Evolutionary conservation across 192 early-diverging fungal genomes (phyloP).

Genomic region (Umbelopsis ramanniana): DNA sequence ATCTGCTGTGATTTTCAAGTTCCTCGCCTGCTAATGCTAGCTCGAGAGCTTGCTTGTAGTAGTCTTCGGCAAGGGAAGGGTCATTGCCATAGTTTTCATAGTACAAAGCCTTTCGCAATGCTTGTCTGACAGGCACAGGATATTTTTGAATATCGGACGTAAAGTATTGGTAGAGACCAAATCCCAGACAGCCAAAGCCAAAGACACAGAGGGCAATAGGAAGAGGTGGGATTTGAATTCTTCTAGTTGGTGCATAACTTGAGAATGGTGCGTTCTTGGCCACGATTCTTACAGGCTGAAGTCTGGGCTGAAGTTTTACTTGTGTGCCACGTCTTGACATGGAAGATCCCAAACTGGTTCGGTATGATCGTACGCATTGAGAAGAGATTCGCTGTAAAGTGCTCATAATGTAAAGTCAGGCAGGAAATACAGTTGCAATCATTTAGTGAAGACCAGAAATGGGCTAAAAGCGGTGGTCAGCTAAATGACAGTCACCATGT

Average conservation of each 20-base stretch:
- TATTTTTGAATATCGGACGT: conserved; percentile 58
- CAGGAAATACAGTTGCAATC: too few species aligned
- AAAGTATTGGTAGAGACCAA: conserved; percentile 55
- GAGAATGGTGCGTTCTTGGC: not conserved
- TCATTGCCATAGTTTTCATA: conserved; percentile 58
- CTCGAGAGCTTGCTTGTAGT: conserved; percentile 51
- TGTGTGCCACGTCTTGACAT: too few species aligned
- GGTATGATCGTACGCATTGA: not conserved
- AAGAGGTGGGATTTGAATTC: conserved; percentile 36
- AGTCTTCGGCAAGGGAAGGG: conserved; percentile 43
- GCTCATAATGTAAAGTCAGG: not conserved
- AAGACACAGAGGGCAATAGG: conserved; percentile 47
- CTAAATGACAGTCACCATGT: too few species aligned
- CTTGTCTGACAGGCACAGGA: conserved; percentile 51
- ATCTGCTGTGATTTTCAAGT: conserved; percentile 47
- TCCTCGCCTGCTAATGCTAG: conserved; percentile 45
- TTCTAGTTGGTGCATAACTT: not conserved
- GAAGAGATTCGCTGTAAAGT: not conserved
- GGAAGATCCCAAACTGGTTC: not conserved
- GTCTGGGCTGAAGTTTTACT: too few species aligned
- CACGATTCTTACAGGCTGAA: not conserved
- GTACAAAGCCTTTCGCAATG: conserved; percentile 58
- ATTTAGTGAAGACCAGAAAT: too few species aligned
- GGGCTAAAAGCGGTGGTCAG: too few species aligned
- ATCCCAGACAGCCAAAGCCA: conserved; percentile 39